A percentile compares a stretch with the other conserved stretches of the same genome.
phyloP scores from a whole-genome alignment of 23 red algal species.

The Gracilaria domingensis region DNA sequence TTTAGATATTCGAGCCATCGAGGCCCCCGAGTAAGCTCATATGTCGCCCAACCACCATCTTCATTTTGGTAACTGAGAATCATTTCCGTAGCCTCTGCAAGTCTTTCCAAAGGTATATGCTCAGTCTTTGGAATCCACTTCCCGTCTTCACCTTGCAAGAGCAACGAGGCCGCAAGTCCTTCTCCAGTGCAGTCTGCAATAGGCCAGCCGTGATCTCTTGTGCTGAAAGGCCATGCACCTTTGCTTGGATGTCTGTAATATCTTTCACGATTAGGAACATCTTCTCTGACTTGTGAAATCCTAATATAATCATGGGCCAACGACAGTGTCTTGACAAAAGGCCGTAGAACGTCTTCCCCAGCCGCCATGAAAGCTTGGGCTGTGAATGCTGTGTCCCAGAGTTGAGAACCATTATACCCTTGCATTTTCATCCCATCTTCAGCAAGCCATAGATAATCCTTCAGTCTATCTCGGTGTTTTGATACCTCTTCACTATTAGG shows the following conservation, averaged over 20 bases:
- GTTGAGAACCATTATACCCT: constrained; percentile 98
- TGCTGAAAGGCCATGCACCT: constrained; percentile 99
- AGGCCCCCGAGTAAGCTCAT: constrained; percentile 87
- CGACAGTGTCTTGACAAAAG: constrained; percentile 74
- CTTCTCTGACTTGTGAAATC: constrained; percentile 89
- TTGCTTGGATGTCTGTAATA: constrained; percentile 95
- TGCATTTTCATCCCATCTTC: constrained; percentile 99
- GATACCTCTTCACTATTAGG: constrained; percentile 63
- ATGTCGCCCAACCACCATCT: constrained; percentile 97
- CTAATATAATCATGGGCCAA: constrained; percentile 87
- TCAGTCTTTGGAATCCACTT: constrained; percentile 63
- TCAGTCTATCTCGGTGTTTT: constrained; percentile 83
- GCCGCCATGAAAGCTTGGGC: constrained; percentile 83
- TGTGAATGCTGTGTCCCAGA: constrained; percentile 99
- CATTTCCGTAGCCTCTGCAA: constrained; percentile 86
- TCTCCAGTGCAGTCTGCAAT: constrained; percentile 99
- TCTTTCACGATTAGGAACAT: constrained; percentile 80
- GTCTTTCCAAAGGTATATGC: constrained; percentile 35
- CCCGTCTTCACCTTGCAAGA: constrained; percentile 64
- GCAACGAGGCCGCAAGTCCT: constrained; percentile 85
- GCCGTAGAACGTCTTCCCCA: constrained; percentile 7
- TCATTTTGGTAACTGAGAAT: constrained; percentile 93
- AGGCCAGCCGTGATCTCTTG: constrained; percentile 98
- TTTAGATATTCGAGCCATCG: constrained; percentile 97
- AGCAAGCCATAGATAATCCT: constrained; percentile 98